Evolutionary conservation across 2,329 filamentous ascomycete genomes (phyloP).

Genomic region (Aspergillus sojae): DNA sequence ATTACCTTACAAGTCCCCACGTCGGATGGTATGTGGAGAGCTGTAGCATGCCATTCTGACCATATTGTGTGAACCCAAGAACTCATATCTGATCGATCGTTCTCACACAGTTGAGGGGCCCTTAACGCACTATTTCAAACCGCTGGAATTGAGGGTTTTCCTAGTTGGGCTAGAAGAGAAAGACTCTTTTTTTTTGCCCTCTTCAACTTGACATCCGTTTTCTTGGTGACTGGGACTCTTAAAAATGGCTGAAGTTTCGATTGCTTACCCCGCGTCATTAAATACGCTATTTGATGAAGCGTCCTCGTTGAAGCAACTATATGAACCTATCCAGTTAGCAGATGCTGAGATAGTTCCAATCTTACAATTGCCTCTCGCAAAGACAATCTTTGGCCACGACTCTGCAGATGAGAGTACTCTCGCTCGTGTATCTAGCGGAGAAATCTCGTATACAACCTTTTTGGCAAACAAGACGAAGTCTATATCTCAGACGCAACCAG

Average conservation of each 20-base stretch:
- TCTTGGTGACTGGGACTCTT: neutral
- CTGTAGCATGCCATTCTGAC: neutral
- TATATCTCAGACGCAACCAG: conserved; percentile 21
- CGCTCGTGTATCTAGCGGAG: conserved; percentile 32
- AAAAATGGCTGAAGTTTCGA: conserved; percentile 30
- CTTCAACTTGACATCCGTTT: neutral
- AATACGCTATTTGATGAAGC: conserved; percentile 36
- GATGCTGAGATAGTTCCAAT: conserved; percentile 36
- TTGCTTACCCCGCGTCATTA: conserved; percentile 31
- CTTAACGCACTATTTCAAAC: neutral
- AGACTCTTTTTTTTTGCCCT: neutral
- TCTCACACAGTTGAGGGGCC: neutral
- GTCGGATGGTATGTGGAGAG: neutral
- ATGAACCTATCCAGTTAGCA: conserved; percentile 39
- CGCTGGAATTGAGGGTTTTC: neutral
- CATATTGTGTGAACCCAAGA: neutral
- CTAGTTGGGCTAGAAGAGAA: neutral
- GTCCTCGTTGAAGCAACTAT: conserved; percentile 30
- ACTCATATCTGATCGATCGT: neutral
- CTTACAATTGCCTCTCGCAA: conserved; percentile 40
- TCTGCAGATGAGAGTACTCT: conserved; percentile 30
- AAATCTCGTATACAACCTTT: conserved; percentile 42
- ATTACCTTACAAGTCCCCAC: neutral
- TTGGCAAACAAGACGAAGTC: conserved; percentile 37
- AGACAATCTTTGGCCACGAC: conserved; percentile 42